A percentile compares a stretch with the other conserved stretches of the same genome.
Conservation (phyloP, 2,329 filamentous ascomycete genomes). For the Penicillium sp. region DNA sequence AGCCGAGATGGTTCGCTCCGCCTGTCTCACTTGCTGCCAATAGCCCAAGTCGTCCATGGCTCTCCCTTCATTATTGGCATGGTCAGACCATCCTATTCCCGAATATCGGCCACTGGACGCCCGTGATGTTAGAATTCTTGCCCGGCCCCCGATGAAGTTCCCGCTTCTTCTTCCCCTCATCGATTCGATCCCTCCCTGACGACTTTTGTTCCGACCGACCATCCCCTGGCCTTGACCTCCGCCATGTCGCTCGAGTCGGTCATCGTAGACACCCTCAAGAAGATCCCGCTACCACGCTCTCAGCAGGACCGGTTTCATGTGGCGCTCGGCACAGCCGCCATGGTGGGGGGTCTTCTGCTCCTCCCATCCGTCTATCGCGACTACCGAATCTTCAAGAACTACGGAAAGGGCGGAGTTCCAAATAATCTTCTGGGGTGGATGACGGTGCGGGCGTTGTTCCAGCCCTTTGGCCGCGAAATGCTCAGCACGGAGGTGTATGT, state of each 20-base stretch:
- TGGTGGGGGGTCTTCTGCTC: conserved; percentile 13
- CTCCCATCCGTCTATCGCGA: conserved; percentile 26
- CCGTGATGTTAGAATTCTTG: too few relatives aligned
- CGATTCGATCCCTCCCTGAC: too few relatives aligned
- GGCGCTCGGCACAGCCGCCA: conserved; percentile 13
- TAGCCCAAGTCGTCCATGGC: too few relatives aligned
- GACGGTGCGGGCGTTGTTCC: conserved; percentile 17
- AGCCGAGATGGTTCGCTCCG: not conserved
- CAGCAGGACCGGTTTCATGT: conserved; percentile 12
- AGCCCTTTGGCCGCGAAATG: conserved; percentile 24
- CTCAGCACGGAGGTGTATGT: conserved; percentile 25
- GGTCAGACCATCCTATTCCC: too few relatives aligned
- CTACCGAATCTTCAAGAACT: conserved; percentile 32
- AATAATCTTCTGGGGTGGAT: conserved; percentile 35
- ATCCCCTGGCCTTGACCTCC: not conserved
- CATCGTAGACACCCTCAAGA: not conserved
- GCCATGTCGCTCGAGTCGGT: conserved; percentile 3
- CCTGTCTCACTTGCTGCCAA: not conserved
- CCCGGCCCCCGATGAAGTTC: too few relatives aligned
- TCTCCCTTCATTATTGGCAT: too few relatives aligned
- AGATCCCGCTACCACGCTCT: conserved; percentile 7
- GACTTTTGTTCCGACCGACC: not conserved
- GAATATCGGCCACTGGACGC: too few relatives aligned
- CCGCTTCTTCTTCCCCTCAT: too few relatives aligned
- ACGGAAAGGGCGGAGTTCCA: conserved; percentile 33